Conservation (phyloP, 768 basidiomycete species). For the Kwoniella newhampshirensis region DNA sequence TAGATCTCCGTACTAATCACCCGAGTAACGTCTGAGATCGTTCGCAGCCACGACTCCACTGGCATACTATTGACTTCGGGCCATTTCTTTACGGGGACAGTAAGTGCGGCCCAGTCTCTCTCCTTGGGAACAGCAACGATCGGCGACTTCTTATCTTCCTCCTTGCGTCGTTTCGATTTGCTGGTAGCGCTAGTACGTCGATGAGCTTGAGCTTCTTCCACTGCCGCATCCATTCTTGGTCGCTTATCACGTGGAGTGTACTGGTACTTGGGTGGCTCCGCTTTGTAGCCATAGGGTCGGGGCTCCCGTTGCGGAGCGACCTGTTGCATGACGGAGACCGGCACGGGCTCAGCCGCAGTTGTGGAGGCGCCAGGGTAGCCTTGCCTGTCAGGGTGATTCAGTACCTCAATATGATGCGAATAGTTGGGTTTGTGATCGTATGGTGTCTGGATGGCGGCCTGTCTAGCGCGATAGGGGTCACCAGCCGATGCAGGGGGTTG, state of each 20-base stretch:
- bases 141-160: constrained; percentile 30
- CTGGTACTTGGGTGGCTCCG: constrained; percentile 35
- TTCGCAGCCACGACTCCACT: constrained; percentile 41
- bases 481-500: not conserved
- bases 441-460: not conserved
- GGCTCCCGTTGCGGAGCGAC: constrained; percentile 42
- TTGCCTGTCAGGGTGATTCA: constrained; percentile 28
- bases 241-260: constrained; percentile 36
- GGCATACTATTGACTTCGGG: constrained; percentile 37
- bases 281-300: constrained; percentile 43
- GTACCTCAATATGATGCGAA: constrained; percentile 31
- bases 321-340: constrained; percentile 36
- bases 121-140: constrained; percentile 6
- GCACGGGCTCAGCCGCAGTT: not conserved
- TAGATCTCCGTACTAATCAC: constrained; percentile 31
- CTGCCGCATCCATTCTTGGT: constrained; percentile 45
- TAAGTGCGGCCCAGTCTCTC: constrained; percentile 27
- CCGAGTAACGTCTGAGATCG: constrained; percentile 29
- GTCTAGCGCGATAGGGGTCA: constrained; percentile 9
- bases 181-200: constrained; percentile 22
- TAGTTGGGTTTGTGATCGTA: constrained; percentile 5
- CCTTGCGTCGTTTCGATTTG: constrained; percentile 29
- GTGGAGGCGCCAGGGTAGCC: not conserved
- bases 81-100: constrained; percentile 15
- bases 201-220: constrained; percentile 36